Evolutionary conservation across 1,139 yeast genomes (phyloP).

Genomic region (Arxiozyma slooffiae): DNA sequence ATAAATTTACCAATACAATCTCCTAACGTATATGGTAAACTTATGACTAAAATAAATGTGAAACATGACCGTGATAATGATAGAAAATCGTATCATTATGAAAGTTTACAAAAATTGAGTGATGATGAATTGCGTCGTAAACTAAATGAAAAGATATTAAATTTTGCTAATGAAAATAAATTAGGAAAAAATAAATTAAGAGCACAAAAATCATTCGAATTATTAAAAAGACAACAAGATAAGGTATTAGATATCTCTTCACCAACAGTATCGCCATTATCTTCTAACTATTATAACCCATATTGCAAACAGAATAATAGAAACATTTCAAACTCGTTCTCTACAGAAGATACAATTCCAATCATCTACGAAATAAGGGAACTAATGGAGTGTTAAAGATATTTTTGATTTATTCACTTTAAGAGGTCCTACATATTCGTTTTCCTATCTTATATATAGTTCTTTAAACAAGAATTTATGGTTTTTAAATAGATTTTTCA

Average conservation of each 20-base stretch:
- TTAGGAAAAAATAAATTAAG: slow-evolving; percentile 19
- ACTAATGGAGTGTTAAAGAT: slow-evolving; percentile 4
- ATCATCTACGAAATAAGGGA: slow-evolving; percentile 22
- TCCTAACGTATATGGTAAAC: not conserved
- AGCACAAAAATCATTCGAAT: slow-evolving; percentile 27
- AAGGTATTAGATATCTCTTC: not conserved
- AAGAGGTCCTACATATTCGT: not conserved
- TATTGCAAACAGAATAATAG: not conserved
- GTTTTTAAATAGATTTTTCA: too few relatives aligned
- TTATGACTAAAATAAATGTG: not conserved
- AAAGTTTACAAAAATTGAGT: slow-evolving; percentile 15
- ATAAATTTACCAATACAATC: not conserved
- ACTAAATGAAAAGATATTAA: slow-evolving; percentile 22
- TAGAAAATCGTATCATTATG: slow-evolving; percentile 4
- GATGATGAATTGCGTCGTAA: slow-evolving; percentile 25
- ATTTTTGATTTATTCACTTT: not conserved
- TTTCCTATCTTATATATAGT: too few relatives aligned
- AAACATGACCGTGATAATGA: not conserved
- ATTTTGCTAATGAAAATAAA: slow-evolving; percentile 25
- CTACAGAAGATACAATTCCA: slow-evolving; percentile 23
- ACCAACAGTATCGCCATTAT: not conserved
- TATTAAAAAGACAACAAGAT: slow-evolving; percentile 12
- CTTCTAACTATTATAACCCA: not conserved
- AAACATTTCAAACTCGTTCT: slow-evolving; percentile 1
- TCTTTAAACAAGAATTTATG: not conserved